Evolutionary conservation across 2,329 filamentous ascomycete genomes (phyloP).

Genomic region (Aspergillus sp.): DNA sequence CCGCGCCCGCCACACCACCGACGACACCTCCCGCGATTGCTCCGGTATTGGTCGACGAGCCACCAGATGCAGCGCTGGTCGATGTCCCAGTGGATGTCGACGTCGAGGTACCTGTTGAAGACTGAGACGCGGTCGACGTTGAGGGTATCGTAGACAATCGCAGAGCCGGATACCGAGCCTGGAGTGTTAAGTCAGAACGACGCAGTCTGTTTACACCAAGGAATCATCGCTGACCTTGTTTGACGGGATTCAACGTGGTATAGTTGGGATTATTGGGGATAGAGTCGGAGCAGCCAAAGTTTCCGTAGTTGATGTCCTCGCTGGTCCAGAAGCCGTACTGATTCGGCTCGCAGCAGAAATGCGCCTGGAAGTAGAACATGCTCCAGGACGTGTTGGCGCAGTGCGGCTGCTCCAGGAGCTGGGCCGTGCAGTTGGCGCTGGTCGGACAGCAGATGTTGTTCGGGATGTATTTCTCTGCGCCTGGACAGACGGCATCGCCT

Average conservation of each 20-base stretch:
- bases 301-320: too few relatives aligned
- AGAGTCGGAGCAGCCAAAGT: too few relatives aligned
- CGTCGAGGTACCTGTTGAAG: not conserved
- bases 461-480: not conserved
- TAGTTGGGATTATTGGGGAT: too few relatives aligned
- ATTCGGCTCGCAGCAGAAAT: constrained; percentile 2
- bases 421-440: not conserved
- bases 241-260: too few relatives aligned
- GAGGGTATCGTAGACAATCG: not conserved
- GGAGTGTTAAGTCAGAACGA: not conserved
- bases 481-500: not conserved
- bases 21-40: constrained; percentile 2
- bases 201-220: too few relatives aligned
- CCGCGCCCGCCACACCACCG: not conserved
- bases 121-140: not conserved
- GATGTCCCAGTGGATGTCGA: not conserved
- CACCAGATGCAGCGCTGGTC: too few relatives aligned
- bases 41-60: not conserved
- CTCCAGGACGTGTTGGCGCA: constrained; percentile 1
- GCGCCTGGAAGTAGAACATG: not conserved
- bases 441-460: constrained; percentile 2
- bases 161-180: not conserved
- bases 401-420: not conserved
- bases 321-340: not conserved
- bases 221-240: too few relatives aligned